Evolutionary conservation across 225 moss, liverwort and hornwort species (phyloP).

Genomic region (Physcomitrium patens): DNA sequence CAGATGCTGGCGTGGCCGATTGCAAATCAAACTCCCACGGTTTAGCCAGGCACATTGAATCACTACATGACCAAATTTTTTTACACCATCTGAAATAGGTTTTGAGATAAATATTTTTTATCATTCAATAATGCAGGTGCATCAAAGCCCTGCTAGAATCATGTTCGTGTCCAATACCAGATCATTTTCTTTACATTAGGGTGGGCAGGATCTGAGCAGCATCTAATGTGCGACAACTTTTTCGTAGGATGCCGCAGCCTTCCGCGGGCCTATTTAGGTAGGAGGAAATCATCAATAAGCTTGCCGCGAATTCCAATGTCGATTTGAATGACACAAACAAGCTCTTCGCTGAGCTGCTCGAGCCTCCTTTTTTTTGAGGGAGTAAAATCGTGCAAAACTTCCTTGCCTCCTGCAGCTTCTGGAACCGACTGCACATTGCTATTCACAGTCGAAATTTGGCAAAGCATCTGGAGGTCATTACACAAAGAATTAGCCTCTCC

Average conservation of each 20-base stretch:
- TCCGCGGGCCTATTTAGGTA: slow-evolving; percentile 40
- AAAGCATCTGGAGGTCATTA: slow-evolving; percentile 71
- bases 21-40: no score
- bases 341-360: slow-evolving; percentile 38
- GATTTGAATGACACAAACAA: slow-evolving; percentile 48
- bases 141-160: no score
- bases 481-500: slow-evolving; percentile 57
- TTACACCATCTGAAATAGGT: no score
- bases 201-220: slow-evolving; percentile 1
- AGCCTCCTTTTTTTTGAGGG: slow-evolving; percentile 46
- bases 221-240: slow-evolving; percentile 19
- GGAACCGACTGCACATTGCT: slow-evolving; percentile 78
- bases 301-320: slow-evolving; percentile 52
- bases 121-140: no score
- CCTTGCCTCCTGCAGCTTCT: slow-evolving; percentile 73
- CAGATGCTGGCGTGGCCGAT: no score
- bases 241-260: slow-evolving; percentile 50
- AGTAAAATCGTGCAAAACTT: slow-evolving; percentile 78
- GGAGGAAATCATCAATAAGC: slow-evolving; percentile 65
- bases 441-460: slow-evolving; percentile 73
- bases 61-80: no score
- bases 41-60: no score
- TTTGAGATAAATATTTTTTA: no score
- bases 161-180: no score
- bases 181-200: background rate